These are phyloP conservation scores for Saccharum officinarum DNA, from an alignment of 176 grass and related monocot genomes.

Conservation along the genomic window DNA sequence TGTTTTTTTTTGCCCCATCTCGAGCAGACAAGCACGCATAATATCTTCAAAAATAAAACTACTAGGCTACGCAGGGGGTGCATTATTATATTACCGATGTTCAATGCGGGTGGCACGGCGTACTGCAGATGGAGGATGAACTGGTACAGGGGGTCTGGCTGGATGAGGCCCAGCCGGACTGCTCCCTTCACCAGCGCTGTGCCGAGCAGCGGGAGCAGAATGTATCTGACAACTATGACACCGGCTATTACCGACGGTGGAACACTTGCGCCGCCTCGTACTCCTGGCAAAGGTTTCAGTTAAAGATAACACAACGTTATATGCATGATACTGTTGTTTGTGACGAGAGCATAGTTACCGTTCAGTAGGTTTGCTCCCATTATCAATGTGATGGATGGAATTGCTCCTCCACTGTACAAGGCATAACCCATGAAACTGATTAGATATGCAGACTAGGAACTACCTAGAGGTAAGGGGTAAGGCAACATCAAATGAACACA, in stretches of 20 bases:
- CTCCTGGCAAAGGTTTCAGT: conserved; percentile 32
- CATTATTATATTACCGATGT: conserved; percentile 58
- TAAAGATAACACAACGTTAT: too few species aligned
- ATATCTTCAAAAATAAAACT: neutral
- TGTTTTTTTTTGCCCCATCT: too few species aligned
- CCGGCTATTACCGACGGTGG: conserved; percentile 54
- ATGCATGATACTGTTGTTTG: neutral
- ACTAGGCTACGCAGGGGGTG: neutral
- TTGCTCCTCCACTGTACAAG: conserved; percentile 58
- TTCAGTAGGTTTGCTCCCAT: conserved; percentile 92
- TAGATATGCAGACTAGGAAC: neutral
- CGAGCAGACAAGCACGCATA: neutral
- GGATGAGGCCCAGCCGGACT: conserved; percentile 55
- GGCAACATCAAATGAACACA: neutral
- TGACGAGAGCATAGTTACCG: conserved; percentile 42
- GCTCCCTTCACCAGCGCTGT: conserved; percentile 60
- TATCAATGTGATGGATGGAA: conserved; percentile 78
- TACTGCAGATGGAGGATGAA: conserved; percentile 90
- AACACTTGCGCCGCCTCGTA: conserved; percentile 51
- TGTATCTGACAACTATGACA: conserved; percentile 61
- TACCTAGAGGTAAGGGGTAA: neutral
- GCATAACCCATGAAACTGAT: neutral
- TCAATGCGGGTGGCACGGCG: conserved; percentile 83
- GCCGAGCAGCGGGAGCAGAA: conserved; percentile 64
- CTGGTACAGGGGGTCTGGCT: conserved; percentile 73